Conservation (phyloP, 345 rosid species). For the Bruguiera parviflora region DNA sequence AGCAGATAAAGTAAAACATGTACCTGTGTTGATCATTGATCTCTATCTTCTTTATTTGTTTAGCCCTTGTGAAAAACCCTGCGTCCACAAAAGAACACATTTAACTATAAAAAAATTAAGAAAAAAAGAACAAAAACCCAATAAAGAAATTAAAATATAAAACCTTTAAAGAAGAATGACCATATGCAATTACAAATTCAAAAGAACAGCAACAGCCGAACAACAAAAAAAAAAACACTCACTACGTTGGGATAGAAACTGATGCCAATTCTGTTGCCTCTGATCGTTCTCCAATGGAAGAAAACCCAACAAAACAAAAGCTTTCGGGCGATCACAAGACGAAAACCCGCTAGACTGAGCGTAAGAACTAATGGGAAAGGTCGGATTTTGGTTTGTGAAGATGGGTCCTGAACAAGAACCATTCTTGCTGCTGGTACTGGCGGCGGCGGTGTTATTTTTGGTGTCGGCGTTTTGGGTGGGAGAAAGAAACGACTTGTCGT, state of each 20-base stretch:
- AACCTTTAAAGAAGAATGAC: neutral
- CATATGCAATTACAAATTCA: neutral
- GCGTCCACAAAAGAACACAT: conserved; percentile 11
- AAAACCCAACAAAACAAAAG: conserved; percentile 35
- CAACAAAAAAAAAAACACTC: conserved; percentile 19
- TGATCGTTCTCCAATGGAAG: conserved; percentile 29
- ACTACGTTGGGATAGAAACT: conserved; percentile 43
- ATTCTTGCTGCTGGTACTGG: conserved; percentile 2
- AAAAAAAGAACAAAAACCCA: neutral
- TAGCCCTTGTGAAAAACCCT: conserved; percentile 74
- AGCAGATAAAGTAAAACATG: neutral
- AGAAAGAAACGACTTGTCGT: neutral
- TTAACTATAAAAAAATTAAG: neutral
- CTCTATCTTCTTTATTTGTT: conserved; percentile 66
- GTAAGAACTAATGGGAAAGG: conserved; percentile 20
- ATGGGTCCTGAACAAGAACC: conserved; percentile 8
- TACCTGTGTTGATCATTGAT: conserved; percentile 77
- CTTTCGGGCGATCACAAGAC: conserved; percentile 17
- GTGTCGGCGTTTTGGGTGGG: neutral
- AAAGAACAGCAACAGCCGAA: neutral
- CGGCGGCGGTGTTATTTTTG: neutral
- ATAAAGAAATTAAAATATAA: neutral
- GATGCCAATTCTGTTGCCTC: conserved; percentile 10
- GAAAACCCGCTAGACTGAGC: conserved; percentile 27
- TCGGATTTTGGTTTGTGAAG: conserved; percentile 23